A percentile compares a stretch with the other conserved stretches of the same genome.
Evolutionary conservation across 139 green algal genomes (phyloP).

Genomic region (Asterochloris erici): DNA sequence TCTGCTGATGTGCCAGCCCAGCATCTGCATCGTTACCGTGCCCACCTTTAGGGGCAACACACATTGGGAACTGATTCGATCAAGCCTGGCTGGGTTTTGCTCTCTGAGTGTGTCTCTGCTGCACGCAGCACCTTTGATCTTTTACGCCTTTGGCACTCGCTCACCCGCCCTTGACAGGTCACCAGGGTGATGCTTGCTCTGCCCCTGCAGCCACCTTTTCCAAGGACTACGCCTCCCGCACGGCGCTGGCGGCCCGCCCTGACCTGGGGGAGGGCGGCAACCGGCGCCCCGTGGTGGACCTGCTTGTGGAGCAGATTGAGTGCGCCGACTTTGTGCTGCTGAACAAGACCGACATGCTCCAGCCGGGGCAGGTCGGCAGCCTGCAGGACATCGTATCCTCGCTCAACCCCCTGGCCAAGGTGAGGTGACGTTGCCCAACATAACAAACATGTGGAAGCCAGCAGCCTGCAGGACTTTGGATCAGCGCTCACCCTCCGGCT

Average conservation of each 20-base stretch:
- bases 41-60: no score
- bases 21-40: no score
- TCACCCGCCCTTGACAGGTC: no score
- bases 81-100: no score
- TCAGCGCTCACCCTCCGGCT: no score
- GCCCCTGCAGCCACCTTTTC: slow-evolving; percentile 57
- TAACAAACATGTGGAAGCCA: not conserved
- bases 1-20: no score
- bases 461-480: no score
- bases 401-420: slow-evolving; percentile 82
- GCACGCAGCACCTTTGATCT: no score
- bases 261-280: slow-evolving; percentile 86
- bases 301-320: slow-evolving; percentile 88
- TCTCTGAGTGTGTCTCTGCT: no score
- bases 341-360: slow-evolving; percentile 83
- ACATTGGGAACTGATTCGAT: no score
- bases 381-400: slow-evolving; percentile 65
- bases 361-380: slow-evolving; percentile 41
- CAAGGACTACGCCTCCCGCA: slow-evolving; percentile 65
- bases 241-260: slow-evolving; percentile 56
- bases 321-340: slow-evolving; percentile 86
- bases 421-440: not conserved
- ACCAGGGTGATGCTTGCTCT: not conserved
- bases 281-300: slow-evolving; percentile 86
- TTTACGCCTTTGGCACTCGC: no score